Conservation (phyloP, 208 protist species). For the Leishmania guyanensis region DNA sequence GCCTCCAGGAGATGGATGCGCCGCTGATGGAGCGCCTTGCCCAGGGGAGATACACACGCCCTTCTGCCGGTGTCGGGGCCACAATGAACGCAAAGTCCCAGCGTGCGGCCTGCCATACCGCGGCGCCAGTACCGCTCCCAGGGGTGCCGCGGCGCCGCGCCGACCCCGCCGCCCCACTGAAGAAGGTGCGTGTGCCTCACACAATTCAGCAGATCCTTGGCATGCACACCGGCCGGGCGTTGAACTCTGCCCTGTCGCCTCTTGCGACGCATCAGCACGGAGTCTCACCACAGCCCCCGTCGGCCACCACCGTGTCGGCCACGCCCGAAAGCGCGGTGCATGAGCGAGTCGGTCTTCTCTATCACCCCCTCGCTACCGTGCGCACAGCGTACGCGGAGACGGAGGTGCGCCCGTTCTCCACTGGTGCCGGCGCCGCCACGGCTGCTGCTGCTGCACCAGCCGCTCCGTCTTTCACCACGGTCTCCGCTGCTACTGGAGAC, state of each 20-base stretch:
- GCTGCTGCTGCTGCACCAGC: slow-evolving; percentile 5
- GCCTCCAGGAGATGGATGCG: slow-evolving; percentile 81
- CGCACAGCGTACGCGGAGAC: slow-evolving; percentile 72
- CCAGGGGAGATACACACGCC: slow-evolving; percentile 41
- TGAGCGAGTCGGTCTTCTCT: slow-evolving; percentile 71
- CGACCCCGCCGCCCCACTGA: slow-evolving; percentile 8
- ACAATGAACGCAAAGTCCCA: slow-evolving; percentile 3
- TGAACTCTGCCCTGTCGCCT: background rate
- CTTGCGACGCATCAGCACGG: background rate
- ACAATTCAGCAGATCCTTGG: slow-evolving; percentile 17
- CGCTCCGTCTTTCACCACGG: background rate
- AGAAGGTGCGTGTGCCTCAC: slow-evolving; percentile 21
- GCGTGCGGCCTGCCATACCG: background rate
- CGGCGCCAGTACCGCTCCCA: background rate
- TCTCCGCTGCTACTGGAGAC: slow-evolving; percentile 7
- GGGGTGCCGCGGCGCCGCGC: slow-evolving; percentile 5
- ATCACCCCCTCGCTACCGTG: slow-evolving; percentile 64
- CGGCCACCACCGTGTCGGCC: slow-evolving; percentile 8
- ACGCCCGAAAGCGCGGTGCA: slow-evolving; percentile 6
- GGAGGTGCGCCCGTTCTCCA: slow-evolving; percentile 38
- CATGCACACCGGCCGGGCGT: background rate
- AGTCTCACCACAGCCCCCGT: slow-evolving; percentile 6
- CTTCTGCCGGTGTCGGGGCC: background rate
- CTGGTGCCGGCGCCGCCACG: background rate
- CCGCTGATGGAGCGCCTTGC: slow-evolving; percentile 54